Percentiles rank a stretch among this genome's conserved stretches.
These are phyloP conservation scores for Colletotrichum camelliae DNA, from an alignment of 2,329 filamentous ascomycete genomes.

Conservation along the genomic window DNA sequence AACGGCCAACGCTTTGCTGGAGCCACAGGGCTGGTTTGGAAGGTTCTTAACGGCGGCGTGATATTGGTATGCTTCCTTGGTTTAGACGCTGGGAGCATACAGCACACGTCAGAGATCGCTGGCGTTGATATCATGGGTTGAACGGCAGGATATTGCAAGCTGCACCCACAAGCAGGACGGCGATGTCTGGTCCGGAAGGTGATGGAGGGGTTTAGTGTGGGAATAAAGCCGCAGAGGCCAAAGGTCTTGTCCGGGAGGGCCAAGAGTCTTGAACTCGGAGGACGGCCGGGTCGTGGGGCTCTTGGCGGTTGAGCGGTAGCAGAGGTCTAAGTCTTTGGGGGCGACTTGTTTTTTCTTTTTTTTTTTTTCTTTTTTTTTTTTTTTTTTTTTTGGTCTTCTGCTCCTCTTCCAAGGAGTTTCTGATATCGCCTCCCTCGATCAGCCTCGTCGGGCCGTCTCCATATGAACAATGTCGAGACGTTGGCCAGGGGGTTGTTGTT, in stretches of 20 bases:
- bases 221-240: neutral
- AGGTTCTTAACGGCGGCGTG: neutral
- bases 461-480: neutral
- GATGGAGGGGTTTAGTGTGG: neutral
- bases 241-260: neutral
- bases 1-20: neutral
- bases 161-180: neutral
- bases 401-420: neutral
- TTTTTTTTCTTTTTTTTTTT: too few species aligned
- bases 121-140: neutral
- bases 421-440: neutral
- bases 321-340: neutral
- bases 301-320: neutral
- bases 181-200: neutral
- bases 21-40: neutral
- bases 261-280: conserved; percentile 11
- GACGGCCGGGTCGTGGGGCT: conserved; percentile 6
- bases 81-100: neutral
- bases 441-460: neutral
- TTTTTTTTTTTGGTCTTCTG: too few species aligned
- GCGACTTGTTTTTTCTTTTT: neutral
- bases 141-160: neutral
- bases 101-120: neutral
- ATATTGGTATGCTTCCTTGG: neutral
- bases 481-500: neutral